These are phyloP conservation scores for Mercurialis annua DNA, from an alignment of 345 rosid genomes.

Conservation along the genomic window DNA sequence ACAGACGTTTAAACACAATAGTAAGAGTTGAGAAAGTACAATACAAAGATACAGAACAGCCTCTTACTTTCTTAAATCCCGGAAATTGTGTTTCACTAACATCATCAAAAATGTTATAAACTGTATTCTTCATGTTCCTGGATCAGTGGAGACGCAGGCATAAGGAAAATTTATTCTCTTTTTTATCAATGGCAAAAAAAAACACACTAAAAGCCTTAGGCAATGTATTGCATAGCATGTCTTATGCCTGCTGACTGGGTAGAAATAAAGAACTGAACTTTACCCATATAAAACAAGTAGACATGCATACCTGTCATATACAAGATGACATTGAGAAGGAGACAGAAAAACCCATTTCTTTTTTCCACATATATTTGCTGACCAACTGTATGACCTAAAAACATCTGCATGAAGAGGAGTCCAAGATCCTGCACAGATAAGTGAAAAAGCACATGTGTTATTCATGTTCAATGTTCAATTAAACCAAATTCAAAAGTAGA, in stretches of 20 bases:
- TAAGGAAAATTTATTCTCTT: neutral
- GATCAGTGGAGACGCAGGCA: conserved; percentile 16
- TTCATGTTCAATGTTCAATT: conserved; percentile 20
- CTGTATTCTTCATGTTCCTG: conserved; percentile 68
- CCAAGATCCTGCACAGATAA: conserved; percentile 75
- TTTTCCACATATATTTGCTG: conserved; percentile 88
- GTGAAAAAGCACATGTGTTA: conserved; percentile 16
- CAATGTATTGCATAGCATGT: neutral
- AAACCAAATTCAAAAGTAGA: conserved; percentile 10
- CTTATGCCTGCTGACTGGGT: neutral
- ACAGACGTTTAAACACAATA: conserved; percentile 13
- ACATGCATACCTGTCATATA: conserved; percentile 64
- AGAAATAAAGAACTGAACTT: neutral
- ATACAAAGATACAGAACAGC: conserved; percentile 17
- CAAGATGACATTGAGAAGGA: conserved; percentile 64
- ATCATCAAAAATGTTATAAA: conserved; percentile 64
- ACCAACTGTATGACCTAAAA: conserved; percentile 93
- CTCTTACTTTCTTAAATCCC: conserved; percentile 62
- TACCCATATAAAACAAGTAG: neutral
- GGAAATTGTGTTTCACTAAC: conserved; percentile 62
- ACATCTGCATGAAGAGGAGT: conserved; percentile 98
- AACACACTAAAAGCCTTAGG: neutral
- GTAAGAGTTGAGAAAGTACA: neutral
- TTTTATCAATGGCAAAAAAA: neutral
- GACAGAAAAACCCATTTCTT: conserved; percentile 80